Evolutionary conservation across 352 stramenopile species (phyloP), one percentile per base, ranked within the genome.

Genomic region (Phytopythium ostracodes): DNA sequence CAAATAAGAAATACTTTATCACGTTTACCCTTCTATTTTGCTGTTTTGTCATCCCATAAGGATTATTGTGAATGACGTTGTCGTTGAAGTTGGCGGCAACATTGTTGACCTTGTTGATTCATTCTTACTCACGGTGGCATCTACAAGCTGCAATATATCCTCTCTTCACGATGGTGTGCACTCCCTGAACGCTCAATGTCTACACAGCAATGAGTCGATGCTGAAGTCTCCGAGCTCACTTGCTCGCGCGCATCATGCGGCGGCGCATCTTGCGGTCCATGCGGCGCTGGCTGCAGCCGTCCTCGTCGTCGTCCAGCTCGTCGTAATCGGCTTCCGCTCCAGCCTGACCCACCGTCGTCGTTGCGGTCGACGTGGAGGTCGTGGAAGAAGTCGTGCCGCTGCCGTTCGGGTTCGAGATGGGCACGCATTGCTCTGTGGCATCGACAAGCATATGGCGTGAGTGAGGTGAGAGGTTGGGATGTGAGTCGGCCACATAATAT

Each of bases 361-460:
- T 29, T 15, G 31, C 33, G 4, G 50, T 43, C 27, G 25, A 36
- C 5, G 50, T 27, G 29, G 29, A 33, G 7, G 50, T 10, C 12
- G 35, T 51, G 15, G 54, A 52, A 2, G 55, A 36, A 14, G 25
- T 3, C 11, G 54, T 27, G 17, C 54, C 54, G 22, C 24, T 60
- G 8, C 56, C 65, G 49, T 55, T 54, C 33, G 52, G 52, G 47
- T 72, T 72, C 20, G 51, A 56, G 40, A 75, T 75, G 15, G 66
- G 59, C 56, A 75, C 72, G 29, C 66, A 75, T 53, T 79, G 59
- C 59, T 73, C 67, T 73, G 54, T 5, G 10, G 14, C 24, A 31
- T 53, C 15, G 25, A 29, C 14, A 53, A 9, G 17, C 25, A 27
- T 22, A n/a, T 24, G 22, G 14, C 9, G n/a, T 47, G 18, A 25